phyloP scores from a whole-genome alignment of 495 filamentous ascomycete genomes.

The Trichoderma asperelloides region DNA sequence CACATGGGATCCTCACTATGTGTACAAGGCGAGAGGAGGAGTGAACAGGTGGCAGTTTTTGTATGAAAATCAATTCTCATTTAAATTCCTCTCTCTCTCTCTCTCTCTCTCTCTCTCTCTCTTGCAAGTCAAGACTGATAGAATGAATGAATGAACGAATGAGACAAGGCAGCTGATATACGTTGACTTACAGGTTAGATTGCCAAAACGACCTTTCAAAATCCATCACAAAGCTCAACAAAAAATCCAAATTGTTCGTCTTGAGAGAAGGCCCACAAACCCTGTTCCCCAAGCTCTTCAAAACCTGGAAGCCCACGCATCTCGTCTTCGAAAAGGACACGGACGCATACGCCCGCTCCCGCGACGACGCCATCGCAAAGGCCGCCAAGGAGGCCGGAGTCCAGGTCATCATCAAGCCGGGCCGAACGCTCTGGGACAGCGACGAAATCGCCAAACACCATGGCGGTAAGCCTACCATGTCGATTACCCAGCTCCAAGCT shows the following conservation, averaged over 20 bases:
- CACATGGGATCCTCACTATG: slow-evolving; percentile 68
- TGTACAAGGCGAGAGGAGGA: slow-evolving; percentile 55
- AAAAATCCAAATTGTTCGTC: slow-evolving; percentile 56
- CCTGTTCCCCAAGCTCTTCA: slow-evolving; percentile 57
- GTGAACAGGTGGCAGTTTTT: slow-evolving; percentile 60
- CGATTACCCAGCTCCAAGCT: slow-evolving; percentile 50
- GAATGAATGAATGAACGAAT: background rate
- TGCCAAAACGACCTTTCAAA: slow-evolving; percentile 55
- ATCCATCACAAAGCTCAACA: slow-evolving; percentile 51
- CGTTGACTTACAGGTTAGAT: slow-evolving; percentile 37
- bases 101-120: background rate
- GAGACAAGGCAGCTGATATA: background rate
- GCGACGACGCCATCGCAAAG: slow-evolving; percentile 45
- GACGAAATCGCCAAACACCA: slow-evolving; percentile 56
- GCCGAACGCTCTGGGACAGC: slow-evolving; percentile 58
- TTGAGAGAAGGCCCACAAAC: slow-evolving; percentile 60
- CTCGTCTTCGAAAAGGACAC: slow-evolving; percentile 68
- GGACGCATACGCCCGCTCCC: slow-evolving; percentile 54
- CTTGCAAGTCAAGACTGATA: background rate
- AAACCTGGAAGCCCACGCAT: slow-evolving; percentile 58
- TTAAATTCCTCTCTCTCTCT: background rate
- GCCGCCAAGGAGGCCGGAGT: slow-evolving; percentile 54
- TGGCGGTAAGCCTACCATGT: slow-evolving; percentile 59
- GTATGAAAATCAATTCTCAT: slow-evolving; percentile 17
- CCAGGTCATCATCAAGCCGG: slow-evolving; percentile 48